These are phyloP conservation scores for Trichoderma pleuroti DNA, from an alignment of 2,329 filamentous ascomycete genomes.

Conservation along the genomic window DNA sequence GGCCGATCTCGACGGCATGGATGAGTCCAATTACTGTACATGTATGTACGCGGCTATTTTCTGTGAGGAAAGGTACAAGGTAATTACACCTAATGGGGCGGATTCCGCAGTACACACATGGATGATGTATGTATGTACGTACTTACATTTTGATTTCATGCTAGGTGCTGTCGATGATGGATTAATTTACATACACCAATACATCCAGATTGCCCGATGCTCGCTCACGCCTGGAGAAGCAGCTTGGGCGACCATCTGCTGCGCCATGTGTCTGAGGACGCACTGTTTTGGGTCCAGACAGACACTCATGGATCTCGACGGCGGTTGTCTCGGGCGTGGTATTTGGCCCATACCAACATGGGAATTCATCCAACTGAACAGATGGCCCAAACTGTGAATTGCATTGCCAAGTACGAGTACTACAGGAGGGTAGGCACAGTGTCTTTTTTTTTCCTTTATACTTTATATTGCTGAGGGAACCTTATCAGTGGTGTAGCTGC, in stretches of 20 bases:
- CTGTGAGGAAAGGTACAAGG: background rate
- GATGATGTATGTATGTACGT: background rate
- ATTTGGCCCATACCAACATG: constrained; percentile 4
- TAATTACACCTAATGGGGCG: background rate
- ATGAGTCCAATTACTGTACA: too few species aligned
- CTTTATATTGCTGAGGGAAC: background rate
- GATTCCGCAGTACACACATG: background rate
- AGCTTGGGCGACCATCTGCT: background rate
- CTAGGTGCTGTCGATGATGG: background rate
- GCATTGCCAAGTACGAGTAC: background rate
- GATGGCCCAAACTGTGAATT: background rate
- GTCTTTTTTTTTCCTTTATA: background rate
- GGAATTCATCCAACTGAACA: background rate
- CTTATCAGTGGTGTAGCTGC: background rate
- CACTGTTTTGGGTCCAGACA: background rate
- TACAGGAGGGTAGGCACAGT: background rate
- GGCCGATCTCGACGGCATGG: background rate
- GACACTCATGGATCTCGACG: background rate
- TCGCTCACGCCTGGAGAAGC: background rate
- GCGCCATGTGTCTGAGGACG: background rate
- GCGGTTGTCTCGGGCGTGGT: constrained; percentile 8
- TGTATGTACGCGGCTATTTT: constrained; percentile 5
- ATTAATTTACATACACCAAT: background rate
- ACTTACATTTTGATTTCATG: background rate
- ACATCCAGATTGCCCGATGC: background rate